phyloP scores from a whole-genome alignment of 2,329 filamentous ascomycete genomes.

The Kalaharituber pfeilii region DNA sequence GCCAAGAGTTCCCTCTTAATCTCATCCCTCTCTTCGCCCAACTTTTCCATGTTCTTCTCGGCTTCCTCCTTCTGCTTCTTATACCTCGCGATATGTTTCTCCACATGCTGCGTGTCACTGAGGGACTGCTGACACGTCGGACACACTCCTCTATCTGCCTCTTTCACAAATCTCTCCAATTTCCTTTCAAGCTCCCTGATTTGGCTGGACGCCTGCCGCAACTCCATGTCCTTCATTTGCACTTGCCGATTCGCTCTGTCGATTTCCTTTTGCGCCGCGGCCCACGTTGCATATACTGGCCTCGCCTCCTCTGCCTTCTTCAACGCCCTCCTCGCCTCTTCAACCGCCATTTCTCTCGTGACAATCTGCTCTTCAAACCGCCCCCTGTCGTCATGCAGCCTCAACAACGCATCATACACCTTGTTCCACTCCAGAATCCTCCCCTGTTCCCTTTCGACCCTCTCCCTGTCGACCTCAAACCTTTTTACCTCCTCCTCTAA shows the following conservation, averaged over 20 bases:
- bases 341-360: not conserved
- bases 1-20: not conserved
- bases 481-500: constrained; percentile 2
- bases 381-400: not conserved
- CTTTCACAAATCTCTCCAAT: not conserved
- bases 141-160: not conserved
- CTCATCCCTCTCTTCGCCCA: not conserved
- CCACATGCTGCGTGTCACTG: not conserved
- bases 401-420: not conserved
- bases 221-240: not conserved
- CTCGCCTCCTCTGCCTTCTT: not conserved
- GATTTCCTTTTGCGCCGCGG: not conserved
- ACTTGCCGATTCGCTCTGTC: not conserved
- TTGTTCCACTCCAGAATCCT: not conserved
- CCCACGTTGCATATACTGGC: not conserved
- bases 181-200: not conserved
- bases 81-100: not conserved
- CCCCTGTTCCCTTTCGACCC: constrained; percentile 2
- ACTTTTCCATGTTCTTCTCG: not conserved
- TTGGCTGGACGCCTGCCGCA: not conserved
- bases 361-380: not conserved
- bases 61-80: not conserved
- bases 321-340: constrained; percentile 3
- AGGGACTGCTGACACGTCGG: not conserved
- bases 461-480: not conserved